These are phyloP conservation scores for Fusarium lyarnte DNA, from an alignment of 2,329 filamentous ascomycete species.

Conservation along the genomic window DNA sequence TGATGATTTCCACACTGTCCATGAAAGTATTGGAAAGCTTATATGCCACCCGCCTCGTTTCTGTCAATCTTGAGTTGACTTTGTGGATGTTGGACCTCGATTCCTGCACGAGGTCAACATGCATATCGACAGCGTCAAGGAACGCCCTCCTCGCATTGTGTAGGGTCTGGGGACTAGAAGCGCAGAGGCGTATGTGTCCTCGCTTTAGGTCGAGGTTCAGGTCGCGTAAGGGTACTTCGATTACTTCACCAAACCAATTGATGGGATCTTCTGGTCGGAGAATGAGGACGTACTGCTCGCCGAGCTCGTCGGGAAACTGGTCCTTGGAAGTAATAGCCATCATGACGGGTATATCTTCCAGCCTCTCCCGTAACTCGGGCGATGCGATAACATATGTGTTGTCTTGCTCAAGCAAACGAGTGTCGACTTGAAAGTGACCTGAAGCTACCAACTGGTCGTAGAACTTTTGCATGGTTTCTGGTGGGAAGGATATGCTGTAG, in stretches of 20 bases:
- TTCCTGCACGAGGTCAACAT: slow-evolving; percentile 89
- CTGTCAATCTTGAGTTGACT: slow-evolving; percentile 89
- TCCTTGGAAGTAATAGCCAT: slow-evolving; percentile 74
- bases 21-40: slow-evolving; percentile 98
- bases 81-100: slow-evolving; percentile 92
- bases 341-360: slow-evolving; percentile 85
- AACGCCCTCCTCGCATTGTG: slow-evolving; percentile 83
- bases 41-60: slow-evolving; percentile 95
- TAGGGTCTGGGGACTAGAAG: slow-evolving; percentile 84
- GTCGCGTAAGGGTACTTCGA: slow-evolving; percentile 76
- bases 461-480: slow-evolving; percentile 76
- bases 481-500: slow-evolving; percentile 81
- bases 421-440: slow-evolving; percentile 88
- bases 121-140: slow-evolving; percentile 79
- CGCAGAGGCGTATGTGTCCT: slow-evolving; percentile 87
- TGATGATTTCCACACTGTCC: slow-evolving; percentile 95
- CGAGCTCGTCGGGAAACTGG: slow-evolving; percentile 72
- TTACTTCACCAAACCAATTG: slow-evolving; percentile 81
- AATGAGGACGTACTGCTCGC: slow-evolving; percentile 81
- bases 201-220: slow-evolving; percentile 86
- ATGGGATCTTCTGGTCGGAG: slow-evolving; percentile 82
- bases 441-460: slow-evolving; percentile 83
- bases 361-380: slow-evolving; percentile 76
- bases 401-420: slow-evolving; percentile 73
- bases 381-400: slow-evolving; percentile 88